A percentile compares a stretch with the other conserved stretches of the same genome.
Conservation (phyloP, 495 filamentous ascomycete genomes). For the Penicillium subrubescens region DNA sequence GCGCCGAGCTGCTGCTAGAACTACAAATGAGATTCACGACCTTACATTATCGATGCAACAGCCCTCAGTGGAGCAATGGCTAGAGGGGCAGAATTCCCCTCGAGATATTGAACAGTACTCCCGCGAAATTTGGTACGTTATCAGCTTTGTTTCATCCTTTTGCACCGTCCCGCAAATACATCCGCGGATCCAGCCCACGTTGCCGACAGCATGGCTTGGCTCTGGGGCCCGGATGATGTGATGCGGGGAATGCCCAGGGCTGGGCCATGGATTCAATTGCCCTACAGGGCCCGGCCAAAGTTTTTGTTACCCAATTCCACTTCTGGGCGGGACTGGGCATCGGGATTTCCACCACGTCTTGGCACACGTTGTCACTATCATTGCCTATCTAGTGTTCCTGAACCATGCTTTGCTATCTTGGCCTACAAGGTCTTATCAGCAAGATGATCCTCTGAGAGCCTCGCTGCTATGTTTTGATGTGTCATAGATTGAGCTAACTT, state of each 20-base stretch:
- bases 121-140: conserved; percentile 38
- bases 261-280: conserved; percentile 19
- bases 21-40: conserved; percentile 15
- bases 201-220: conserved; percentile 24
- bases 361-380: neutral
- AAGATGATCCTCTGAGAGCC: neutral
- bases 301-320: neutral
- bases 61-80: conserved; percentile 33
- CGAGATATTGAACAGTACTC: conserved; percentile 24
- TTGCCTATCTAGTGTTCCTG: neutral
- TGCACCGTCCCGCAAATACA: neutral
- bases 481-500: conserved; percentile 11
- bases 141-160: conserved; percentile 2
- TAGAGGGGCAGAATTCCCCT: conserved; percentile 30
- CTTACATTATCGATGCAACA: conserved; percentile 18
- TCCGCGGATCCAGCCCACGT: neutral
- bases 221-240: conserved; percentile 20
- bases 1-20: conserved; percentile 11
- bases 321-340: conserved; percentile 6
- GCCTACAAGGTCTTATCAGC: neutral
- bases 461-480: conserved; percentile 1
- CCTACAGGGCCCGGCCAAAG: conserved; percentile 15
- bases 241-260: conserved; percentile 36
- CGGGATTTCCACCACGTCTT: neutral
- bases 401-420: neutral